Conservation (phyloP, 1,284 basidiomycete genomes). For the Boletus subluridellus region DNA sequence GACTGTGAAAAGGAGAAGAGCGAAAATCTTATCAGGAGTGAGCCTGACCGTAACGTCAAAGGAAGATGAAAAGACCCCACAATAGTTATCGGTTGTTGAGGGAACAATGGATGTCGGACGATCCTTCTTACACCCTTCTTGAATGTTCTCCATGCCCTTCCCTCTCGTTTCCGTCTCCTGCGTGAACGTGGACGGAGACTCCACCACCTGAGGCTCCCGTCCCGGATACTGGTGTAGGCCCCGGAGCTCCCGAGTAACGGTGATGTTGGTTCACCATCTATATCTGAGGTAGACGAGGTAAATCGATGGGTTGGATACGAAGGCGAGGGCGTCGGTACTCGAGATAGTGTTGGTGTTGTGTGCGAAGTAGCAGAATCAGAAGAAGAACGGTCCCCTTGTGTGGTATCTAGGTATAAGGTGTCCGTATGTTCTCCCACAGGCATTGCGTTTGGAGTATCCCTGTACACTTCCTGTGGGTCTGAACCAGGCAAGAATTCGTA, state of each 20-base stretch:
- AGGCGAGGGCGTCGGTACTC: slow-evolving; percentile 47
- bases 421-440: slow-evolving; percentile 10
- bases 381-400: slow-evolving; percentile 29
- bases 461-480: slow-evolving; percentile 13
- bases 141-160: slow-evolving; percentile 41
- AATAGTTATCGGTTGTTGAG: slow-evolving; percentile 76
- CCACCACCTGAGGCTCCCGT: slow-evolving; percentile 53
- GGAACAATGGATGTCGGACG: slow-evolving; percentile 73
- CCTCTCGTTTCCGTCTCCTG: slow-evolving; percentile 38
- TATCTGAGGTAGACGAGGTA: slow-evolving; percentile 59
- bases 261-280: slow-evolving; percentile 59
- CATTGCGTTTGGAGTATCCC: slow-evolving; percentile 7
- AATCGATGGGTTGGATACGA: slow-evolving; percentile 45
- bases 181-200: slow-evolving; percentile 26
- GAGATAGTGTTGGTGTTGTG: slow-evolving; percentile 46
- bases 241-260: slow-evolving; percentile 45
- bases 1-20: slow-evolving; percentile 66
- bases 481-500: slow-evolving; percentile 25
- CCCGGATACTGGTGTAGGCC: slow-evolving; percentile 40
- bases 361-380: slow-evolving; percentile 41
- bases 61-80: slow-evolving; percentile 42
- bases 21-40: slow-evolving; percentile 54
- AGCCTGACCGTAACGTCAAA: slow-evolving; percentile 14
- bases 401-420: slow-evolving; percentile 28
- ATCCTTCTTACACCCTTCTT: slow-evolving; percentile 55